Evolutionary conservation across 2,329 filamentous ascomycete genomes (phyloP).

Genomic region (Pseudocercospora ulei): DNA sequence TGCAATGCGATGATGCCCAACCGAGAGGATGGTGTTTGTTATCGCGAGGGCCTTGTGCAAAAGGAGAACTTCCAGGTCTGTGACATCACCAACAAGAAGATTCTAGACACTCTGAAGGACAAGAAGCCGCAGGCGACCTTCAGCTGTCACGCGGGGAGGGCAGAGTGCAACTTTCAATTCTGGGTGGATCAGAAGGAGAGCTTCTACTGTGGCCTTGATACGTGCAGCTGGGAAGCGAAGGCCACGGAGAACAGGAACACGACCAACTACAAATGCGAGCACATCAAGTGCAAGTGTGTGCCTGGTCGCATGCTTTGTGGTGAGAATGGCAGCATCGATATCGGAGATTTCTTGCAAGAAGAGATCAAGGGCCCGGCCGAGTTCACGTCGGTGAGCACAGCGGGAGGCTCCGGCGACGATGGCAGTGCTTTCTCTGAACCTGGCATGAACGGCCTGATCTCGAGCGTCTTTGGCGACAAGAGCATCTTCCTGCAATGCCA

Average conservation of each 20-base stretch:
- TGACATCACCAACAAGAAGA: conserved; percentile 92
- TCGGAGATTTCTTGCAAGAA: conserved; percentile 75
- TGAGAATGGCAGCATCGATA: conserved; percentile 80
- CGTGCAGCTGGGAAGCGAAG: conserved; percentile 63
- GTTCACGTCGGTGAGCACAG: conserved; percentile 59
- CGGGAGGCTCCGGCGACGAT: conserved; percentile 50
- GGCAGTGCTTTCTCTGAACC: conserved; percentile 85
- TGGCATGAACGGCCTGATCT: conserved; percentile 83
- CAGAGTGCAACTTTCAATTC: conserved; percentile 91
- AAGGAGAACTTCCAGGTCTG: conserved; percentile 97
- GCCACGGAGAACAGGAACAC: conserved; percentile 63
- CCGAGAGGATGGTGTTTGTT: conserved; percentile 71
- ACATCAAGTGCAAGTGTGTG: conserved; percentile 79
- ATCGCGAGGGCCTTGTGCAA: conserved; percentile 78
- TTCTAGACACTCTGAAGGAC: conserved; percentile 72
- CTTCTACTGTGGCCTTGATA: conserved; percentile 85
- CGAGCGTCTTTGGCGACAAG: conserved; percentile 76
- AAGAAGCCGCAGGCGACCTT: conserved; percentile 91
- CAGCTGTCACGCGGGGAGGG: conserved; percentile 65
- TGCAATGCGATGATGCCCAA: conserved; percentile 78
- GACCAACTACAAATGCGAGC: conserved; percentile 74
- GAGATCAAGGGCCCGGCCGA: conserved; percentile 77
- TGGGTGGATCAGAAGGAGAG: conserved; percentile 93
- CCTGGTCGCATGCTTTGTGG: conserved; percentile 89
- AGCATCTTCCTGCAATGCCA: conserved; percentile 76